Conservation (phyloP, 2,329 filamentous ascomycete genomes). For the Talaromyces verruculosus region DNA sequence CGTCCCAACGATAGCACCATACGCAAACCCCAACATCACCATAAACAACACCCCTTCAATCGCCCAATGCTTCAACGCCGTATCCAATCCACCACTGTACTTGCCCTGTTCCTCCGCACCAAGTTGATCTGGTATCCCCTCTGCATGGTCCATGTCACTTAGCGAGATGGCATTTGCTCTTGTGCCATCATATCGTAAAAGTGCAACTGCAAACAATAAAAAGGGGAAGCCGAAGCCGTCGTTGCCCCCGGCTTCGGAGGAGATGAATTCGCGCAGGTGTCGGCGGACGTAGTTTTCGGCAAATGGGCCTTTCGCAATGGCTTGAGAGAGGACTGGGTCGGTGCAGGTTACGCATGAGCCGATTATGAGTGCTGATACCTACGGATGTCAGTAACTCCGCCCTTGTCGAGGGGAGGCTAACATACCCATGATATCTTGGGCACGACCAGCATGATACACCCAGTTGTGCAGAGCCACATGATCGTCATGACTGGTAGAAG, state of each 20-base stretch:
- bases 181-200: conserved; percentile 55
- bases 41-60: conserved; percentile 62
- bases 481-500: conserved; percentile 62
- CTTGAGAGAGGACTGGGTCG: conserved; percentile 62
- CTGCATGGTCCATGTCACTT: conserved; percentile 25
- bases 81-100: conserved; percentile 53
- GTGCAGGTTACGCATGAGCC: conserved; percentile 63
- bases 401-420: no score
- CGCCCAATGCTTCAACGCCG: conserved; percentile 58
- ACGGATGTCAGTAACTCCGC: neutral
- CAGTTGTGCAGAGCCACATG: conserved; percentile 61
- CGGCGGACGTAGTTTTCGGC: conserved; percentile 62
- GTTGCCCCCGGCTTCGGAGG: conserved; percentile 61
- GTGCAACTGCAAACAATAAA: conserved; percentile 58
- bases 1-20: conserved; percentile 55
- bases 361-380: conserved; percentile 57
- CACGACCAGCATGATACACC: conserved; percentile 56
- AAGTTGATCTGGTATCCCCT: conserved; percentile 30
- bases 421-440: conserved; percentile 53
- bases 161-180: conserved; percentile 27
- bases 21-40: conserved; percentile 54
- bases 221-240: conserved; percentile 65
- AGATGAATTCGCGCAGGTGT: conserved; percentile 61
- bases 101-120: conserved; percentile 49
- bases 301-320: conserved; percentile 63